A percentile compares a stretch with the other conserved stretches of the same genome.
phyloP scores from a whole-genome alignment of 139 green algal species.

The Chlorella sp. region DNA sequence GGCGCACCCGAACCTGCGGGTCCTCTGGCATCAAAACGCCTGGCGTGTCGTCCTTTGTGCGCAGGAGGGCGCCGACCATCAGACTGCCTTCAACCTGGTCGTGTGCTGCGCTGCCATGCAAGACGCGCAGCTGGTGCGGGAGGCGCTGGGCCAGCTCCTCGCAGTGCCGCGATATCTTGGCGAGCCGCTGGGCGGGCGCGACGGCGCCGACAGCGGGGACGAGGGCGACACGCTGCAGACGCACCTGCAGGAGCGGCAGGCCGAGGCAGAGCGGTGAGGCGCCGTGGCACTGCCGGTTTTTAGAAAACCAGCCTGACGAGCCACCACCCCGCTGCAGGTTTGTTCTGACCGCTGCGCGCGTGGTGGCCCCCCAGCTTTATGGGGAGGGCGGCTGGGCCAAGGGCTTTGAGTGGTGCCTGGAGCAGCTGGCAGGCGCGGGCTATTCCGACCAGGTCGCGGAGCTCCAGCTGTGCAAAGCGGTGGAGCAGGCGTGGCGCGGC shows the following conservation, averaged over 20 bases:
- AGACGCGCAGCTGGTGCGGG: slow-evolving; percentile 78
- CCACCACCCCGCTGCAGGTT: not conserved
- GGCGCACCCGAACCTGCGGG: too few relatives aligned
- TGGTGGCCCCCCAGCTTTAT: slow-evolving; percentile 67
- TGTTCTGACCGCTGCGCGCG: slow-evolving; percentile 61
- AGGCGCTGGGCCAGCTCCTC: slow-evolving; percentile 69
- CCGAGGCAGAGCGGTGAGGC: slow-evolving; percentile 39
- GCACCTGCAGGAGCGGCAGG: slow-evolving; percentile 57
- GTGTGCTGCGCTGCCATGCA: slow-evolving; percentile 78
- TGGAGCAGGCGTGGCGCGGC: too few relatives aligned
- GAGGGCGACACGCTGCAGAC: slow-evolving; percentile 47
- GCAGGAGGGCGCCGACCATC: slow-evolving; percentile 64
- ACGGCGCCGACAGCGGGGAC: slow-evolving; percentile 5
- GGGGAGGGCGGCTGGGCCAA: slow-evolving; percentile 46
- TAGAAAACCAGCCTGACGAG: too few relatives aligned
- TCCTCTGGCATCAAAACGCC: too few relatives aligned
- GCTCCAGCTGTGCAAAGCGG: slow-evolving; percentile 79
- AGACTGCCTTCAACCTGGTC: slow-evolving; percentile 84
- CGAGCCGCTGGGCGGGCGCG: slow-evolving; percentile 13
- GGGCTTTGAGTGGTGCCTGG: slow-evolving; percentile 69
- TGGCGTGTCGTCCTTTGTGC: too few relatives aligned
- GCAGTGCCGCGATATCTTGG: slow-evolving; percentile 17
- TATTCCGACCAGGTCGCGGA: slow-evolving; percentile 54
- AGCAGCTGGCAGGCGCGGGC: slow-evolving; percentile 55
- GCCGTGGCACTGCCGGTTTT: not conserved